Percentiles rank a stretch among this genome's conserved stretches.
phyloP scores from a whole-genome alignment of 2,329 filamentous ascomycete genomes.

The Fusarium piperis region DNA sequence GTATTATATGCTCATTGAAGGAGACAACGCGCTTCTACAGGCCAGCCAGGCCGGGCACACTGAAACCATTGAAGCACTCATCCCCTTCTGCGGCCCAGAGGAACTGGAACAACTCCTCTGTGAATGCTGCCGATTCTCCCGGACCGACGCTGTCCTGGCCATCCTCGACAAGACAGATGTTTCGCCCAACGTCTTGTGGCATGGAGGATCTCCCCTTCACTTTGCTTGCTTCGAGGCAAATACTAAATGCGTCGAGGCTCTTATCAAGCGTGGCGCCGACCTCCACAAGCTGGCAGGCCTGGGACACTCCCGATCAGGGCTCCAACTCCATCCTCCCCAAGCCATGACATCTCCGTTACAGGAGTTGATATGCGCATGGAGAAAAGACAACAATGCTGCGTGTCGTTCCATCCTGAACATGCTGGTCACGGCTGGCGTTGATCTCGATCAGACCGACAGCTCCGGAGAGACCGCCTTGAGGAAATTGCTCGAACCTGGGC shows the following conservation, averaged over 20 bases:
- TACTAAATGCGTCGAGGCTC: slow-evolving; percentile 14
- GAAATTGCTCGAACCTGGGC: not conserved
- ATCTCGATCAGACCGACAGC: slow-evolving; percentile 18
- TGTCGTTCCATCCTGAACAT: slow-evolving; percentile 13
- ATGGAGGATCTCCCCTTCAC: slow-evolving; percentile 21
- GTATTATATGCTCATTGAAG: not conserved
- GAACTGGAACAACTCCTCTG: slow-evolving; percentile 31
- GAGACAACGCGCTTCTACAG: slow-evolving; percentile 29
- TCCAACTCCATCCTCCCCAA: not conserved
- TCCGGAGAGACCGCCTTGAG: slow-evolving; percentile 6
- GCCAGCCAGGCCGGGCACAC: slow-evolving; percentile 23
- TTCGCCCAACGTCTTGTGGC: slow-evolving; percentile 19
- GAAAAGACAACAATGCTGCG: not conserved
- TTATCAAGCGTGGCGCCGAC: slow-evolving; percentile 30
- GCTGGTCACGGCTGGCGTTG: slow-evolving; percentile 18
- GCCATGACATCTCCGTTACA: slow-evolving; percentile 16
- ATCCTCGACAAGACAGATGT: slow-evolving; percentile 22
- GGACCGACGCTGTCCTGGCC: slow-evolving; percentile 17
- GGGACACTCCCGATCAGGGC: not conserved
- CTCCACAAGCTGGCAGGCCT: not conserved
- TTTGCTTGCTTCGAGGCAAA: slow-evolving; percentile 15
- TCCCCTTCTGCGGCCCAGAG: slow-evolving; percentile 25
- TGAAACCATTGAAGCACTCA: slow-evolving; percentile 21
- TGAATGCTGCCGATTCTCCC: slow-evolving; percentile 19
- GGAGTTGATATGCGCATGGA: slow-evolving; percentile 11